phyloP scores from a whole-genome alignment of 2,329 filamentous ascomycete genomes.

The Ascochyta koolunga region DNA sequence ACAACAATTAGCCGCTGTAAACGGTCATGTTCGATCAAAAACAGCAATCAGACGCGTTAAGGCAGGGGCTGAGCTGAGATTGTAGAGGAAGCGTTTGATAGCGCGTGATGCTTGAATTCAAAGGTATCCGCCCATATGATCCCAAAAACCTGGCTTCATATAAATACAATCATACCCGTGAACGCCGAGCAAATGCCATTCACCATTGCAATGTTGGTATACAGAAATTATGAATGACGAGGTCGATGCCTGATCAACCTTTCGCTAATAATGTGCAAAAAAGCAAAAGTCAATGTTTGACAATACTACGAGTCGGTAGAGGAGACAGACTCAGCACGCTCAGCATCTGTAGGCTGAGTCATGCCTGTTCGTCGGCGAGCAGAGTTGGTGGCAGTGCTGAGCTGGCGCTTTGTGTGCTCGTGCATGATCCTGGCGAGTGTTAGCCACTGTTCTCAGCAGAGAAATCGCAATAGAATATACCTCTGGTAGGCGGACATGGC shows the following conservation, averaged over 20 bases:
- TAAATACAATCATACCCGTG: neutral
- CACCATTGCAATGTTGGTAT: slow-evolving; percentile 4
- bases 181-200: slow-evolving; percentile 7
- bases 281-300: neutral
- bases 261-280: slow-evolving; percentile 7
- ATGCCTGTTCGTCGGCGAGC: slow-evolving; percentile 48
- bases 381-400: slow-evolving; percentile 53
- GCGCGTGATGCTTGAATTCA: slow-evolving; percentile 3
- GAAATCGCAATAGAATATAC: slow-evolving; percentile 33
- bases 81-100: neutral
- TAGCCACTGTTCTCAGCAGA: slow-evolving; percentile 9
- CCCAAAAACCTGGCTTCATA: slow-evolving; percentile 2
- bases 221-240: neutral
- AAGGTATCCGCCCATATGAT: neutral
- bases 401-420: slow-evolving; percentile 57
- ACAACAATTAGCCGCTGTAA: too few relatives aligned
- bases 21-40: too few relatives aligned
- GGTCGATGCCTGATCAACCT: slow-evolving; percentile 2
- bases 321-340: slow-evolving; percentile 22
- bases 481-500: slow-evolving; percentile 54
- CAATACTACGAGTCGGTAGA: slow-evolving; percentile 26
- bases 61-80: too few relatives aligned
- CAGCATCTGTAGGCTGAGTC: slow-evolving; percentile 8
- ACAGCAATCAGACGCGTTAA: too few relatives aligned
- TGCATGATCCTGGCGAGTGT: slow-evolving; percentile 53